These are phyloP conservation scores for Tetrahymena elliotti DNA, from an alignment of 73 alveolate species.

Conservation along the genomic window DNA sequence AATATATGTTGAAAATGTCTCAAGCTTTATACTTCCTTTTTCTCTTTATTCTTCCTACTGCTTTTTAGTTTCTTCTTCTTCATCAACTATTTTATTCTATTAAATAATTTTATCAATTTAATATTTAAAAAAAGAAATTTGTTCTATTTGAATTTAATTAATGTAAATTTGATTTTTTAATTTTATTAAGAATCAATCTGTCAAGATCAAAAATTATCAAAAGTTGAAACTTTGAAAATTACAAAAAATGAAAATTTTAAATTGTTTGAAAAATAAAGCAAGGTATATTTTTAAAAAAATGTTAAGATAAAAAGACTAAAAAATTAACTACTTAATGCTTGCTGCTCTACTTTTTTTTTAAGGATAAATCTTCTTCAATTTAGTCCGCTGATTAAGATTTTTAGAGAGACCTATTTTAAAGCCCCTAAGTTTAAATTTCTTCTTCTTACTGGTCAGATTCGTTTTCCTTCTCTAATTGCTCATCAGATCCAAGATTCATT, in stretches of 20 bases:
- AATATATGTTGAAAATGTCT: slow-evolving; percentile 17
- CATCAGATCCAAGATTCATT: background rate
- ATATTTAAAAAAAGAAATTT: no score
- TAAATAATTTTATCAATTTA: no score
- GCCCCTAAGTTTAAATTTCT: background rate
- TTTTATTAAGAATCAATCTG: no score
- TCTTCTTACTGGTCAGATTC: background rate
- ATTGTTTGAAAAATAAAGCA: no score
- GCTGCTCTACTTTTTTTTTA: background rate
- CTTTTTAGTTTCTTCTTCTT: background rate
- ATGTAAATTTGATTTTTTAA: background rate
- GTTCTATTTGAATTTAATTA: background rate
- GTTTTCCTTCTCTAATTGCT: background rate
- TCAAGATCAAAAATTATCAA: no score
- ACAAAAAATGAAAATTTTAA: no score
- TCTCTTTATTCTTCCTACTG: slow-evolving; percentile 49
- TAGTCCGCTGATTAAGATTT: background rate
- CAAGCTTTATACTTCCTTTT: slow-evolving; percentile 33
- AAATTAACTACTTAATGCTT: background rate
- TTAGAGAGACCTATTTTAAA: background rate
- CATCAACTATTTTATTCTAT: slow-evolving; percentile 7
- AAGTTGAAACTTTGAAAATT: no score
- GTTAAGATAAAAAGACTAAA: no score
- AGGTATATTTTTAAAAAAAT: no score
- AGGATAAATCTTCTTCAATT: background rate